Percentiles rank a stretch among this genome's conserved stretches.
phyloP scores from a whole-genome alignment of 2,329 filamentous ascomycete species.

The Ascochyta rabiei region DNA sequence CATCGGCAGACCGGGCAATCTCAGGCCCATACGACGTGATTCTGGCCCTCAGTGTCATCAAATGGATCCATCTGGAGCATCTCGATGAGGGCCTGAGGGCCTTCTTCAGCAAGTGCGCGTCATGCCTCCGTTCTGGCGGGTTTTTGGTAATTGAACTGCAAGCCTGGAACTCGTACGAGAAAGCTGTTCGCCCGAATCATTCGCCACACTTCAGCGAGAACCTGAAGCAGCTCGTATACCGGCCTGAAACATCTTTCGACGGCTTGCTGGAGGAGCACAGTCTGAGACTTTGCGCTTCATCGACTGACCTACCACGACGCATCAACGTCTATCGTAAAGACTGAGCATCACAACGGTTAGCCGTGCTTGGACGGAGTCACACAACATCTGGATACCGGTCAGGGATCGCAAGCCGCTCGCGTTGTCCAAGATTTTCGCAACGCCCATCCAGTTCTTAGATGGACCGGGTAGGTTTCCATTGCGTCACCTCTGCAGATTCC shows the following conservation, averaged over 20 bases:
- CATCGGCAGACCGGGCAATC: slow-evolving; percentile 30
- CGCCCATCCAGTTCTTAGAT: not conserved
- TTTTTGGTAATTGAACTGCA: slow-evolving; percentile 45
- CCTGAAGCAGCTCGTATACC: slow-evolving; percentile 33
- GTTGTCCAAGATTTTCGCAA: not conserved
- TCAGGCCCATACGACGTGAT: slow-evolving; percentile 43
- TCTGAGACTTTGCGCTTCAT: slow-evolving; percentile 36
- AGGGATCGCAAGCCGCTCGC: not conserved
- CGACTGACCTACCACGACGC: slow-evolving; percentile 38
- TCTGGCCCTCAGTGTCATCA: slow-evolving; percentile 48
- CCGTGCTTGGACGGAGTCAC: not conserved
- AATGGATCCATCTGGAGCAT: slow-evolving; percentile 49
- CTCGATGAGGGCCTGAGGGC: slow-evolving; percentile 39
- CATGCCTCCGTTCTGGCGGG: slow-evolving; percentile 37
- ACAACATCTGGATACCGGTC: not conserved
- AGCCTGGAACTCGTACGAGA: slow-evolving; percentile 46
- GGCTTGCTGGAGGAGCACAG: slow-evolving; percentile 35
- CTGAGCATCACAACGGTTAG: slow-evolving; percentile 2
- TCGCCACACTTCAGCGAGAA: slow-evolving; percentile 42
- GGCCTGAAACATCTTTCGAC: slow-evolving; percentile 45
- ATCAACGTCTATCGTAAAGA: slow-evolving; percentile 45
- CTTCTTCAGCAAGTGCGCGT: slow-evolving; percentile 44
- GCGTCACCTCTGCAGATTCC: not conserved
- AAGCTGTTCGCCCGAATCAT: slow-evolving; percentile 39
- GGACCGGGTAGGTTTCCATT: not conserved